Base-by-base conservation (phyloP, 1,284 basidiomycete species). In the Cronartium ribicola region DNA sequence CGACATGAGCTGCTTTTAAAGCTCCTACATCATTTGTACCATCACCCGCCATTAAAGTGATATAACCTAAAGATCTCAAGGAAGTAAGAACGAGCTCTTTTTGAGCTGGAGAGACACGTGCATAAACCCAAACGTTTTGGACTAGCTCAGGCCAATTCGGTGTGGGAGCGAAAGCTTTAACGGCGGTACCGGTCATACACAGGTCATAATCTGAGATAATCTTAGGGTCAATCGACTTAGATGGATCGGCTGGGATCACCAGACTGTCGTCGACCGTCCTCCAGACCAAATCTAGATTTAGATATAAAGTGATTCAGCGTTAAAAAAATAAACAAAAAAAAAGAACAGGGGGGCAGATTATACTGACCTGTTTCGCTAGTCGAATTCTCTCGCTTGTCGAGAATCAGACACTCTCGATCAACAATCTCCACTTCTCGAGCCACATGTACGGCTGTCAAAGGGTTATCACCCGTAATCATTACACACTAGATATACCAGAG, bases 401-500 rank as follows among this genome's bases (percentile, higher is more conserved):
- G 84, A 76, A 97, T 95, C 66, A 96, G 86, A 2, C 89, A 91
- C 10, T 95, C 91, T 43, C 93, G 88, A 80, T 97, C 94, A 11
- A 97, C 89, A 77, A 97, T 97, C 79, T 97, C 94, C 7, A 97
- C 94, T 79, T 94, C 92, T 43, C 87, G 87, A 22, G 94, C 94
- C 59, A 97, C 93, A 81, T 97, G 94, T 0, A 91, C 88, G 17
- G 94, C 94, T 0, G 94, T 97, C 72, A 97, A 83, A 14, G 94
- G 94, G 81, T 97, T 97, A 82, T 97, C 94, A 60, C 94, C 94
- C 62, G 94, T 97, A 77, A 97, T 97, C 94, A 97, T 97, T 76
- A 97, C 86, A 81, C 94, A 96, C 91, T 90, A 65, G 3, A 66
- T 6, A 29, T 11, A 29, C 43, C 4, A 22, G 22, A 63, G 37